Percentiles rank a stretch among this genome's conserved stretches.
phyloP scores from a whole-genome alignment of 2,329 filamentous ascomycete genomes.

The Penicillium brasilianum region DNA sequence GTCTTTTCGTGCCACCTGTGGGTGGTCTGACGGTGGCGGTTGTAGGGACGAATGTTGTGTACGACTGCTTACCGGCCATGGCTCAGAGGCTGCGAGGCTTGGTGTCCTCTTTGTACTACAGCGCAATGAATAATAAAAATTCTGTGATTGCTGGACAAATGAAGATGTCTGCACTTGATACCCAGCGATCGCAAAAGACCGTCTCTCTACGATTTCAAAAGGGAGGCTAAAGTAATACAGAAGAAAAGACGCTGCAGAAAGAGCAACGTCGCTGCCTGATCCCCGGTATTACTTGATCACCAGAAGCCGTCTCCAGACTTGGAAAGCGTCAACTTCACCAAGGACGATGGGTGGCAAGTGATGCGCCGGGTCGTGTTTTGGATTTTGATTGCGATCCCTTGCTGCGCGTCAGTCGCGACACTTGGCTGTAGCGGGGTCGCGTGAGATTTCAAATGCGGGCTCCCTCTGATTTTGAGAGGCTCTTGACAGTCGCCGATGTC shows the following conservation, averaged over 20 bases:
- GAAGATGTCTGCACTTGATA: constrained; percentile 27
- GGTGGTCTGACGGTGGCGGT: constrained; percentile 11
- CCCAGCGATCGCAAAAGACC: constrained; percentile 34
- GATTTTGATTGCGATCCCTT: constrained; percentile 28
- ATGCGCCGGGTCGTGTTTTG: constrained; percentile 25
- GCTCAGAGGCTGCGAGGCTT: constrained; percentile 35
- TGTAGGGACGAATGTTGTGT: constrained; percentile 28
- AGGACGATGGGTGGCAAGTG: constrained; percentile 20
- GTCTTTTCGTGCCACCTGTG: constrained; percentile 5
- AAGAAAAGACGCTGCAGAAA: constrained; percentile 41
- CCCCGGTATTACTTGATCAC: constrained; percentile 43
- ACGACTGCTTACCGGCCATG: constrained; percentile 67
- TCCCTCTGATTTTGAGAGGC: background rate
- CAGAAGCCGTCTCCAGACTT: constrained; percentile 28
- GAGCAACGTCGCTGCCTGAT: constrained; percentile 34
- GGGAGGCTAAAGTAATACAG: constrained; percentile 48
- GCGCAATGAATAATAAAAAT: constrained; percentile 34
- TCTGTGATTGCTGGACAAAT: constrained; percentile 27
- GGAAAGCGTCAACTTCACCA: constrained; percentile 23
- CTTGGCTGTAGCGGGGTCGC: constrained; percentile 39
- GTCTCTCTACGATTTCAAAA: constrained; percentile 47
- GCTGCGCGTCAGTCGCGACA: constrained; percentile 35
- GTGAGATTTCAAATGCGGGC: constrained; percentile 22
- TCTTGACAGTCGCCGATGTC: background rate
- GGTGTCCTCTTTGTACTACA: constrained; percentile 45